Percentiles rank a stretch among this genome's conserved stretches.
These are phyloP conservation scores for Vanderwaltozyma tropicalis DNA, from an alignment of 805 yeast genomes.

Conservation along the genomic window DNA sequence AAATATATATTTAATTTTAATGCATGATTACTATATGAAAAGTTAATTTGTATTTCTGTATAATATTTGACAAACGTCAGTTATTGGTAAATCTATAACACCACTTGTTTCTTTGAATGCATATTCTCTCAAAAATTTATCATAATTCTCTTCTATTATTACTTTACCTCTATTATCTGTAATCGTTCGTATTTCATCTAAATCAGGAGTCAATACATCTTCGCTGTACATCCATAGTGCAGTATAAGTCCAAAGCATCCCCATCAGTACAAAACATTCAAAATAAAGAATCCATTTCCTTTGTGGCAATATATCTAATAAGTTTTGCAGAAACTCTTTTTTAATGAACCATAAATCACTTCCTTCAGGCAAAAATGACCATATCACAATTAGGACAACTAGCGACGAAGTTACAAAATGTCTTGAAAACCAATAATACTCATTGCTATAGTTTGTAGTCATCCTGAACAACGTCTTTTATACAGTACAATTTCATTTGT, in stretches of 20 bases:
- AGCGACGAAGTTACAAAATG: constrained; percentile 56
- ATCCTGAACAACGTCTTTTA: no score
- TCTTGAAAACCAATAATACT: constrained; percentile 80
- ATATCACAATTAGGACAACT: constrained; percentile 46
- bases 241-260: constrained; percentile 62
- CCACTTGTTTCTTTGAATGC: constrained; percentile 63
- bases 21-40: no score
- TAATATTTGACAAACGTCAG: constrained; percentile 54
- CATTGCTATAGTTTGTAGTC: constrained; percentile 25
- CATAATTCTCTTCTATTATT: constrained; percentile 14
- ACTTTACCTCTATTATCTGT: constrained; percentile 53
- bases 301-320: constrained; percentile 67
- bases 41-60: constrained; percentile 33
- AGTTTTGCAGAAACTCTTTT: constrained; percentile 34
- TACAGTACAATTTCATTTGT: no score
- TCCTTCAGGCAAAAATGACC: constrained; percentile 60
- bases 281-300: constrained; percentile 84
- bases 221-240: constrained; percentile 62
- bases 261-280: constrained; percentile 60
- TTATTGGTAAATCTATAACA: constrained; percentile 75
- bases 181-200: constrained; percentile 52
- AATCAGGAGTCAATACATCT: constrained; percentile 56
- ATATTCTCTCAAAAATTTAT: constrained; percentile 25
- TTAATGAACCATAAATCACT: constrained; percentile 5
- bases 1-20: neutral